Conservation (phyloP, 768 basidiomycete genomes). For the Punctularia strigosozonata region DNA sequence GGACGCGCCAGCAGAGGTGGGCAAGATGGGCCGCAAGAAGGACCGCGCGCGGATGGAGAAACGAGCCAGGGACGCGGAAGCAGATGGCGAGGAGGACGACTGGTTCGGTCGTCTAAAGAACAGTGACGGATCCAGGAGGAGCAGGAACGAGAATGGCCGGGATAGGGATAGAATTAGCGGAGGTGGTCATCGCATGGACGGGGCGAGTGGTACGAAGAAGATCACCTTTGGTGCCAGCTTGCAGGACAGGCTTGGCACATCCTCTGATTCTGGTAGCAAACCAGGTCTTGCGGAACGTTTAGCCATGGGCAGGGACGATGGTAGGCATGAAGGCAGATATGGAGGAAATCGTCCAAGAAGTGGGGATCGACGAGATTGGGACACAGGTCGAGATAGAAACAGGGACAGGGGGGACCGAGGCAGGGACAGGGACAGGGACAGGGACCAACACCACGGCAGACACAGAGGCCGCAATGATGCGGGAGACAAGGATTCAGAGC, state of each 20-base stretch:
- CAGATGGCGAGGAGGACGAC: slow-evolving; percentile 46
- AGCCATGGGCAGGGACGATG: too few species aligned
- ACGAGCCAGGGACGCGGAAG: slow-evolving; percentile 30
- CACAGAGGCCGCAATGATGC: too few species aligned
- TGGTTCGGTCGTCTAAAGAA: slow-evolving; percentile 46
- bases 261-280: neutral
- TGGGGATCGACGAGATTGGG: slow-evolving; percentile 7
- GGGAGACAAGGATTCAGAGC: neutral
- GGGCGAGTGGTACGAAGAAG: too few species aligned
- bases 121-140: slow-evolving; percentile 15
- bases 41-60: slow-evolving; percentile 43
- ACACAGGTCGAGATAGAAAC: slow-evolving; percentile 9
- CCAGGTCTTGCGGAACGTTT: neutral
- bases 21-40: slow-evolving; percentile 51
- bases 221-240: too few species aligned
- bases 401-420: slow-evolving; percentile 13
- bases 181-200: neutral
- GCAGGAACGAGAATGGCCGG: neutral
- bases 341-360: neutral
- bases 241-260: too few species aligned
- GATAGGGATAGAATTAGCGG: neutral
- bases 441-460: slow-evolving; percentile 2
- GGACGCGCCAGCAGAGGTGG: slow-evolving; percentile 46
- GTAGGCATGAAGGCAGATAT: neutral
- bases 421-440: slow-evolving; percentile 9